Conservation (phyloP, 1,284 basidiomycete genomes). For the Serendipita sp. region DNA sequence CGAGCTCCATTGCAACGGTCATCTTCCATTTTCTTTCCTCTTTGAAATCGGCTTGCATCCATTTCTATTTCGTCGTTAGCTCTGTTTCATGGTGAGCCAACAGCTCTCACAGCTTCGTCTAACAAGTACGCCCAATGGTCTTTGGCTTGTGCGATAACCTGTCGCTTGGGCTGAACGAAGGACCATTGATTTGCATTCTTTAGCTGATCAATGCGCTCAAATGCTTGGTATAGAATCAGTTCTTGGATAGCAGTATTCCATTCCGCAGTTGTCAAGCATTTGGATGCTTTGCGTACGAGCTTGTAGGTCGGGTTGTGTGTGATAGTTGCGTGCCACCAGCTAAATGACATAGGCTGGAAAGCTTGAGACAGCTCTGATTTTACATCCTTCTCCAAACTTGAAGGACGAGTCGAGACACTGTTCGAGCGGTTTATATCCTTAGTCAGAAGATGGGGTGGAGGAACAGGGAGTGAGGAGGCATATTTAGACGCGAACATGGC, state of each 20-base stretch:
- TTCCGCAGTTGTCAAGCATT: constrained; percentile 61
- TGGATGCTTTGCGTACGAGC: constrained; percentile 49
- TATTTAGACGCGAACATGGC: constrained; percentile 1
- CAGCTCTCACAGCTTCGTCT: constrained; percentile 77
- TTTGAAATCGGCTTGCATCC: constrained; percentile 90
- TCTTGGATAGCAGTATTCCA: constrained; percentile 71
- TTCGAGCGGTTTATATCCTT: background rate
- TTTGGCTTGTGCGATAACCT: constrained; percentile 67
- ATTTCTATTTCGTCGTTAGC: constrained; percentile 44
- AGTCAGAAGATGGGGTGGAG: background rate
- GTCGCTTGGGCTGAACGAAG: constrained; percentile 91
- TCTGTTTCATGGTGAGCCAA: background rate
- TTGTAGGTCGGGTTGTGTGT: constrained; percentile 60
- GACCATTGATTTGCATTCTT: constrained; percentile 80
- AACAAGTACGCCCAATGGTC: constrained; percentile 92
- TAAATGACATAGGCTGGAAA: constrained; percentile 50
- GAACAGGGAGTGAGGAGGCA: background rate
- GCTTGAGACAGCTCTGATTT: constrained; percentile 22
- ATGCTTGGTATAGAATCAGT: constrained; percentile 58
- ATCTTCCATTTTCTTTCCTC: constrained; percentile 93
- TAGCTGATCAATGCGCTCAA: constrained; percentile 76
- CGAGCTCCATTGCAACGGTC: constrained; percentile 73
- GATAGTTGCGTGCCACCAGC: constrained; percentile 55
- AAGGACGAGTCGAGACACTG: background rate
- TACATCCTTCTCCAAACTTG: background rate